Evolutionary conservation across 805 yeast genomes (phyloP), one percentile per base, ranked within the genome.

Genomic region (Kodamaea fukazawae): DNA sequence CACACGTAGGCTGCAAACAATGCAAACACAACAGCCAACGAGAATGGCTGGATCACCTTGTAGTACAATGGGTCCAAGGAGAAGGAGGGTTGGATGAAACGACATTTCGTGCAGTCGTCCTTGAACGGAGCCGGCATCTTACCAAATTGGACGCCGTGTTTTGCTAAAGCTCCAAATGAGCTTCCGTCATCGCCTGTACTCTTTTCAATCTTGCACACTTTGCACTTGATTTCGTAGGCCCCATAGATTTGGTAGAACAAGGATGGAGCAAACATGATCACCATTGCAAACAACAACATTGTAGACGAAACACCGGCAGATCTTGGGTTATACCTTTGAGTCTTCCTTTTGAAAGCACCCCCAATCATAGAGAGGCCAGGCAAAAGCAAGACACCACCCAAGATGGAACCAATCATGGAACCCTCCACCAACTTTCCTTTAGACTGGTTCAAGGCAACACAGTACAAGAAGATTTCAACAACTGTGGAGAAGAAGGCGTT

Each of bases 291-390:
- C 38, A 93, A 70, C 37, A 93, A 70, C 96, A 93, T 87, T 2
- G 99, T 93, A 0, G 96, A 89, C 4, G 96, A 86, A 1, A 93
- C 99, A 46, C 98, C 96, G 0, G 99, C 98, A 41, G 95, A 84
- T 31, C 91, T 80, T 1, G 99, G 98, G 55, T 93, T 93, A 60
- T 93, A 93, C 44, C 96, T 65, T 60, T 91, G 99, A 0, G 98
- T 91, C 55, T 93, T 93, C 41, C 96, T 68, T 43, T 81, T 84
- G 27, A 90, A 63, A 0, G 99, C 98, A 46, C 99, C 99, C 13
- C 96, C 95, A 62, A 96, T 88, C 99, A 93, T 93, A 1, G 96
- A 87, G 29, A 89, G 67, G 0, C 99, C 99, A 0, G 99, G 99
- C 47, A 93, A 67, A 29, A 93, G 70, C 33, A 93, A 63, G 1